A percentile compares a stretch with the other conserved stretches of the same genome.
Conservation (phyloP, 495 filamentous ascomycete genomes). For the Cetradonia linearis region DNA sequence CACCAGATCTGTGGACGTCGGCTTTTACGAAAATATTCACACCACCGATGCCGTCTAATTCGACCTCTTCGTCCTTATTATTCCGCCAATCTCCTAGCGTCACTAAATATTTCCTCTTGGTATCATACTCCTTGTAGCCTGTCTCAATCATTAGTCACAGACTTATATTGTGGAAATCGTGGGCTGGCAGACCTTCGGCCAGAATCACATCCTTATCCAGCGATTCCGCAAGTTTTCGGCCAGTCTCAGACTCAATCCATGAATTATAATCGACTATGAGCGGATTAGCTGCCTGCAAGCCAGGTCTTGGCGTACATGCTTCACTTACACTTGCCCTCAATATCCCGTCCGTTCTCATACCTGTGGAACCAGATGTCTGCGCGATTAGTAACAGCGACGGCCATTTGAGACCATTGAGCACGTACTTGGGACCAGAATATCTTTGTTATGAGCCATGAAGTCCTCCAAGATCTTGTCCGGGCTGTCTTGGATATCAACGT, state of each 20-base stretch:
- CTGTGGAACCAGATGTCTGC: constrained; percentile 97
- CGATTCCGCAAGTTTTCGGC: constrained; percentile 54
- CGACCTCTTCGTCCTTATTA: constrained; percentile 81
- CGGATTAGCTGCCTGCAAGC: constrained; percentile 11
- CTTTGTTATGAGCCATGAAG: constrained; percentile 84
- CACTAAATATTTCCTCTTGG: constrained; percentile 77
- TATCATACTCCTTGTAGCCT: constrained; percentile 90
- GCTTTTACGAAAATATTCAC: constrained; percentile 97
- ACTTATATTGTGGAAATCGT: neutral
- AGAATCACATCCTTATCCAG: constrained; percentile 73
- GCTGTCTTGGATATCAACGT: constrained; percentile 91
- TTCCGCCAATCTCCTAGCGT: constrained; percentile 83
- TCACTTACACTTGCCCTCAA: constrained; percentile 53
- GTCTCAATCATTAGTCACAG: constrained; percentile 4
- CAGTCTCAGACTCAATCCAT: constrained; percentile 89
- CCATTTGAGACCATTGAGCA: constrained; percentile 10
- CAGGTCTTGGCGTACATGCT: neutral
- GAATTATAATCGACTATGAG: constrained; percentile 91
- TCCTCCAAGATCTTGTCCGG: constrained; percentile 83
- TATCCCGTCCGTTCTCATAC: constrained; percentile 69
- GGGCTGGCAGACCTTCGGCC: constrained; percentile 58
- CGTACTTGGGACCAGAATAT: constrained; percentile 93
- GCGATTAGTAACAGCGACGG: constrained; percentile 1
- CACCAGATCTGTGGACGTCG: constrained; percentile 90
- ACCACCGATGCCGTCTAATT: constrained; percentile 90